Evolutionary conservation across 495 filamentous ascomycete genomes (phyloP), one percentile per base, ranked within the genome.

Genomic region (Cercophora scortea): DNA sequence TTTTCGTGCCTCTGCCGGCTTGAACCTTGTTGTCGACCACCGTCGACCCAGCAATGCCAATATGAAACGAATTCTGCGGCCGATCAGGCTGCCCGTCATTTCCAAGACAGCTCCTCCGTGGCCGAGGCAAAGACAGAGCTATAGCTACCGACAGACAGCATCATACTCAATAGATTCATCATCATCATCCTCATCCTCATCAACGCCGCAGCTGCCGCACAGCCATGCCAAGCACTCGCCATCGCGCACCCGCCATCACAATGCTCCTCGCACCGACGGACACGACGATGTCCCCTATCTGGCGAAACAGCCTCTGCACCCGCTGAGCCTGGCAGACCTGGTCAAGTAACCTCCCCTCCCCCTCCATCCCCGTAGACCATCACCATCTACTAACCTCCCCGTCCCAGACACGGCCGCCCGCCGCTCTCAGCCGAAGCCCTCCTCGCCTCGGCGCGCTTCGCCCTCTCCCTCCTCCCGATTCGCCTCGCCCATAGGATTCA

Each of bases 401-500:
- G 13, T 11, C 36, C 13, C 32, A 94, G 89, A 70, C 87, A 94
- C 70, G 93, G 93, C 42, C 89, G 88, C 6, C 92, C 93, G 35
- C 93, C 93, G 0, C 80, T 98, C 49, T 86, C 86, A 2, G 79
- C 82, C 40, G 75, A 86, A 32, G 84, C 87, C 4, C 82, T 98
- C 35, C 82, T 95, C 54, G 79, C 82, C 40, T 95, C 89, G 4
- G 93, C 93, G 46, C 95, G 96, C 68, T 96, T 95, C 75, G 93
- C 93, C 34, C 86, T 96, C 46, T 89, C 87, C 42, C 83, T 96
- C 38, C 84, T 96, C 34, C 93, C 93, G 13, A 85, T 91, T 50
- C 88, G 93, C n/a, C 81, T 98, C 13, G 94, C 93, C 3, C 90
- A 93, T 61, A 89, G 93, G 38, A 93, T 97, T 44, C 86, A 95